Evolutionary conservation across 805 yeast genomes (phyloP).

Genomic region (Vanderwaltozyma polyspora): DNA sequence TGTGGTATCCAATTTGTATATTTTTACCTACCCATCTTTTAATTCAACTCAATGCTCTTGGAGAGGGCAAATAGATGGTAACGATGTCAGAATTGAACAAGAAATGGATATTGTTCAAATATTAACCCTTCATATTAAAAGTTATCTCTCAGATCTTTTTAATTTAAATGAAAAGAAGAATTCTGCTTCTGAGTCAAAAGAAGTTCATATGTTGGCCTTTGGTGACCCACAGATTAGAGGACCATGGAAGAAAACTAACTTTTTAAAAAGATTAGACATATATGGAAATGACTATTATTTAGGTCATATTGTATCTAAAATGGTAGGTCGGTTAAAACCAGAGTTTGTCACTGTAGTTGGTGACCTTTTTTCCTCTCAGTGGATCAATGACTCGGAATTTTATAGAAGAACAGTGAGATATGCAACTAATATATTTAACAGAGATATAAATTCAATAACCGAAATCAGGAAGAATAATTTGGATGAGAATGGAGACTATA

Average conservation of each 20-base stretch:
- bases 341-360: conserved; percentile 84
- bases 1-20: conserved; percentile 44
- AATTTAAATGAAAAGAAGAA: no score
- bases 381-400: conserved; percentile 86
- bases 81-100: no score
- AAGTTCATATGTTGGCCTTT: conserved; percentile 58
- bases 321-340: conserved; percentile 58
- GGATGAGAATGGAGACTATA: conserved; percentile 20
- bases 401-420: conserved; percentile 67
- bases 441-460: conserved; percentile 45
- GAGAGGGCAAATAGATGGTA: no score
- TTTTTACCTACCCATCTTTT: conserved; percentile 67
- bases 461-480: conserved; percentile 29
- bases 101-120: no score
- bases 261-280: conserved; percentile 67
- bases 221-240: conserved; percentile 99
- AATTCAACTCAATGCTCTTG: conserved; percentile 49
- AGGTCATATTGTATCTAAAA: conserved; percentile 66
- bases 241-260: conserved; percentile 57
- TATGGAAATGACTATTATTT: conserved; percentile 83
- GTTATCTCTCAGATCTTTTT: no score
- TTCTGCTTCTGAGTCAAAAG: not conserved
- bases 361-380: conserved; percentile 84
- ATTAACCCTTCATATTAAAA: no score
- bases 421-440: conserved; percentile 56